Base-by-base conservation (phyloP, 768 basidiomycete species). In the Ramaria sp. region DNA sequence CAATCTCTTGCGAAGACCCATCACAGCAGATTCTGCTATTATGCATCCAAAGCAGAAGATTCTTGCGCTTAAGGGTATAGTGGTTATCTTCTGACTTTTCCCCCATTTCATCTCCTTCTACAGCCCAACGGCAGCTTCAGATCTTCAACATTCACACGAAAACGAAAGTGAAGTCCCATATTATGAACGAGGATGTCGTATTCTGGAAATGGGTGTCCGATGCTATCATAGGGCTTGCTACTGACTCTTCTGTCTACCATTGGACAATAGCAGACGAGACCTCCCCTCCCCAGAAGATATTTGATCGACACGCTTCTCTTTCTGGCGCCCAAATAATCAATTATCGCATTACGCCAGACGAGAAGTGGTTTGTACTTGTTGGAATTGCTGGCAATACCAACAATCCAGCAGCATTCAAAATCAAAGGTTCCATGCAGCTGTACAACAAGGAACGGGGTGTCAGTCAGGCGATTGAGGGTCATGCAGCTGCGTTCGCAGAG, bases 141-240 rank as follows among this genome's bases (percentile, higher is more conserved):
- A 82, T 98, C 58, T 99, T 98, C 76, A 95, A 98, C 69, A 90
- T 99, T 61, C 94, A 95, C 61, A 86, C 88, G 9, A 98, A 98
- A 75, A 85, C 88, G 66, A 98, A 98, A 74, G 89, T 99, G 69
- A 95, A 95, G 65, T 89, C 94, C 25, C 92, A 98, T 66, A 74
- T 83, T 57, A 96, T 84, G 74, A 86, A 81, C 65, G 93, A 97
- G 65, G 95, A 99, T 65, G 77, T 96, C 50, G 83, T 91, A 24
- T 99, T 96, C 71, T 99, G 96, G 96, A 97, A 96, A 67, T 99
- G 96, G 96, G 82, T 97, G 37, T 87, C 84, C 45, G 85, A 91
- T 58, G 80, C 82, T 16, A 87, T 87, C 27, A 84, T 99, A 58
- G 96, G 96, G 63, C 79, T 98, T 72, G 96, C 97, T 63, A 97